These are phyloP conservation scores for Kwoniella bestiolae DNA, from an alignment of 768 basidiomycete genomes.

Conservation along the genomic window DNA sequence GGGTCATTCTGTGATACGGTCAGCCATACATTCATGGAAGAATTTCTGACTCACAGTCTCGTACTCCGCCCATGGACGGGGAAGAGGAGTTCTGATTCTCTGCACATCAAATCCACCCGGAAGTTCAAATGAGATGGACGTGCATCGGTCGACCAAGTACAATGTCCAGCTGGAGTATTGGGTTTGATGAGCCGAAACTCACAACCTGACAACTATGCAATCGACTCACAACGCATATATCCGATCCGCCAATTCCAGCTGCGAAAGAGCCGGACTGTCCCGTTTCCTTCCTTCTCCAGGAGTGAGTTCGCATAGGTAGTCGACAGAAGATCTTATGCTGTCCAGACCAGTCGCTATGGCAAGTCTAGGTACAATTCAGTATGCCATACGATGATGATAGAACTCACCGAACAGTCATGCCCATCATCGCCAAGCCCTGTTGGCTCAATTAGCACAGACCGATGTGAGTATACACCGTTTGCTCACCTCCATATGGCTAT, in stretches of 20 bases:
- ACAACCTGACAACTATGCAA: not conserved
- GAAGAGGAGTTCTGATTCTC: constrained; percentile 27
- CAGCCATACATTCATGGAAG: not conserved
- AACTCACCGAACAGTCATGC: constrained; percentile 21
- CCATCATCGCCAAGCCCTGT: constrained; percentile 27
- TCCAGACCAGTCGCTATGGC: constrained; percentile 26
- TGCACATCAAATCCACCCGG: constrained; percentile 18
- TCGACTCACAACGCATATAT: constrained; percentile 36
- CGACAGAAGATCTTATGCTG: constrained; percentile 13
- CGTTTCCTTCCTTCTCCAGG: not conserved
- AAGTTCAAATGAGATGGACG: constrained; percentile 20
- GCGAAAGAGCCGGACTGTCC: not conserved
- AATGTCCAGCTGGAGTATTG: constrained; percentile 26
- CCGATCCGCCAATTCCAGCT: constrained; percentile 30
- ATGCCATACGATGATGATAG: not conserved
- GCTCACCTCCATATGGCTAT: constrained; percentile 27
- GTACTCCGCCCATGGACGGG: constrained; percentile 32
- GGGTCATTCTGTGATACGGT: constrained; percentile 10
- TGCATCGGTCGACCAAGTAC: constrained; percentile 35
- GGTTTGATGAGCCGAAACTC: not conserved
- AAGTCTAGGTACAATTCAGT: constrained; percentile 7
- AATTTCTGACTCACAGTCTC: constrained; percentile 20
- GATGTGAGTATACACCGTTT: not conserved
- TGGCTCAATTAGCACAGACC: not conserved
- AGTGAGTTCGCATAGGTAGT: not conserved